Evolutionary conservation across 371 early-diverging fungal species (phyloP).

Genomic region (Entomophthora muscae): DNA sequence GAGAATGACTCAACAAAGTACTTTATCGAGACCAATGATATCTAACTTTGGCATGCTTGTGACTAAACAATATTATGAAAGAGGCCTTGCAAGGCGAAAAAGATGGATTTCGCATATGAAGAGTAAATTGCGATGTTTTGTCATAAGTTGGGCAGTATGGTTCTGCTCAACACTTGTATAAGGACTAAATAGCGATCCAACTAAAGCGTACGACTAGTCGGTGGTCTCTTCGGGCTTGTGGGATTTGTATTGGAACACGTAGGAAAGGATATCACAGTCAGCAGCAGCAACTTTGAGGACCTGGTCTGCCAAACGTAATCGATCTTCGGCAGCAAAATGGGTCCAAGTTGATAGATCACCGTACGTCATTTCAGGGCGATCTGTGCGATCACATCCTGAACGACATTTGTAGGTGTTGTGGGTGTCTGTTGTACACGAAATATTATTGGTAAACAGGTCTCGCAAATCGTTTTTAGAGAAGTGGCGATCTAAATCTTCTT

Average conservation of each 20-base stretch:
- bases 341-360: constrained; percentile 75
- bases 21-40: too few relatives aligned
- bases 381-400: constrained; percentile 34
- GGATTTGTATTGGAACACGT: constrained; percentile 81
- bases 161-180: too few relatives aligned
- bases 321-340: constrained; percentile 53
- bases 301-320: constrained; percentile 47
- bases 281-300: constrained; percentile 51
- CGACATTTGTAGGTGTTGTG: constrained; percentile 91
- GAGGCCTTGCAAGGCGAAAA: too few relatives aligned
- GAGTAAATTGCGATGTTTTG: too few relatives aligned
- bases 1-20: too few relatives aligned
- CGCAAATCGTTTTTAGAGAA: constrained; percentile 79
- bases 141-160: too few relatives aligned
- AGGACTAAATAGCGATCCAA: too few relatives aligned
- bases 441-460: constrained; percentile 67
- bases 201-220: too few relatives aligned
- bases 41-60: too few relatives aligned
- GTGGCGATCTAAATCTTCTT: constrained; percentile 75
- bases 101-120: too few relatives aligned
- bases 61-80: too few relatives aligned
- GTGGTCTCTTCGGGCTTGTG: constrained; percentile 18
- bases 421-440: constrained; percentile 68
- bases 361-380: constrained; percentile 44
- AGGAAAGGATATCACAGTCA: constrained; percentile 46